Evolutionary conservation across 495 filamentous ascomycete species (phyloP).

Genomic region (Hyaloscypha hepaticicola): DNA sequence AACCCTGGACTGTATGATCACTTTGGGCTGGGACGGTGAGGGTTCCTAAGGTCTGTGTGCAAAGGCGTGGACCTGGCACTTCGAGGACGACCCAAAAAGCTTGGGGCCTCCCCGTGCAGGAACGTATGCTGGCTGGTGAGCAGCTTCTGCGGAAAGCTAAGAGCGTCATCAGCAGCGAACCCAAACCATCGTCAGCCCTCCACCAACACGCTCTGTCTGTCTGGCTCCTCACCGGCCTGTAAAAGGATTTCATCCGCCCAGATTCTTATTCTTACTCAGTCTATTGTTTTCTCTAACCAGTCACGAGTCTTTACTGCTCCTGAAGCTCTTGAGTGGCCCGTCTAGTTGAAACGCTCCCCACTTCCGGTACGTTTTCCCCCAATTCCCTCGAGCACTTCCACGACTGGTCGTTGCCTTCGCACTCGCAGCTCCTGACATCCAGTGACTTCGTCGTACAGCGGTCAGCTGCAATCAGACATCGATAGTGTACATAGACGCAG

Average conservation of each 20-base stretch:
- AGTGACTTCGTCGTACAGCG: conserved; percentile 28
- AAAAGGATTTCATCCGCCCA: conserved; percentile 2
- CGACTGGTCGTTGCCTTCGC: conserved; percentile 18
- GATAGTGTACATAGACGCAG: background rate
- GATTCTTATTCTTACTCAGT: conserved; percentile 17
- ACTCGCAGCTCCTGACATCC: conserved; percentile 23
- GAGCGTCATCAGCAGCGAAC: conserved; percentile 25
- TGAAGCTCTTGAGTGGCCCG: conserved; percentile 26
- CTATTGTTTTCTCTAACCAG: conserved; percentile 22
- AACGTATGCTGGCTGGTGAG: conserved; percentile 20
- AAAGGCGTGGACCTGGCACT: conserved; percentile 21
- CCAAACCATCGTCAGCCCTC: conserved; percentile 19
- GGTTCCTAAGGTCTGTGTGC: conserved; percentile 22
- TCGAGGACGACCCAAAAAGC: conserved; percentile 15
- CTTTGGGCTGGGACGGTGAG: conserved; percentile 18
- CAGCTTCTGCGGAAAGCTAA: conserved; percentile 19
- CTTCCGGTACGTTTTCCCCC: conserved; percentile 19
- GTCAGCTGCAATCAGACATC: conserved; percentile 17
- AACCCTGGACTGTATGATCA: conserved; percentile 21
- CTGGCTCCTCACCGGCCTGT: conserved; percentile 20
- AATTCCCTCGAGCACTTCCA: conserved; percentile 2
- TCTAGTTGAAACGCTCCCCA: conserved; percentile 24
- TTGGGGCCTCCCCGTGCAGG: conserved; percentile 21
- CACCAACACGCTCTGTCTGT: conserved; percentile 14
- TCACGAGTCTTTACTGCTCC: conserved; percentile 9